phyloP scores from a whole-genome alignment of 1,284 basidiomycete species.

The Sparassis latifolia region DNA sequence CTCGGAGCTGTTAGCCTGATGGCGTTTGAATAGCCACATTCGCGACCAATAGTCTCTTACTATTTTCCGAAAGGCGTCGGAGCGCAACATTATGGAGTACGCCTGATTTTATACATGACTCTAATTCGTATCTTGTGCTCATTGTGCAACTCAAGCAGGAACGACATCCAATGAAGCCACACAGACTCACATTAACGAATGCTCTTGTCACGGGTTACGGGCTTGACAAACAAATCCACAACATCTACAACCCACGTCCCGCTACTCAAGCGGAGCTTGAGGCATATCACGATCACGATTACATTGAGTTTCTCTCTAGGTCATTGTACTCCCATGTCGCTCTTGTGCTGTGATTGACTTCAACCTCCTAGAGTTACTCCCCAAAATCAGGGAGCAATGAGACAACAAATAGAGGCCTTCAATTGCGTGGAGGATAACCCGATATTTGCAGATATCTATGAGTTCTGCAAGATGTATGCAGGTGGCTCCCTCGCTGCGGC shows the following conservation, averaged over 20 bases:
- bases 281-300: conserved; percentile 90
- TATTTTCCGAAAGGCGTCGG: conserved; percentile 95
- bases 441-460: conserved; percentile 87
- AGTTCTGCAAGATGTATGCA: conserved; percentile 89
- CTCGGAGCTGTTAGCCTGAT: conserved; percentile 6
- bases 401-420: conserved; percentile 71
- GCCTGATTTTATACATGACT: conserved; percentile 17
- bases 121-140: neutral
- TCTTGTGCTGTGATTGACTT: neutral
- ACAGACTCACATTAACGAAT: conserved; percentile 91
- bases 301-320: conserved; percentile 92
- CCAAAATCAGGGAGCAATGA: conserved; percentile 69
- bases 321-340: conserved; percentile 27
- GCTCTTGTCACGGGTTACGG: conserved; percentile 95
- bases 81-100: conserved; percentile 91
- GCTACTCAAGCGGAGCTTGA: conserved; percentile 90
- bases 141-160: conserved; percentile 45
- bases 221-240: conserved; percentile 90
- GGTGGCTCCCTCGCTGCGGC: conserved; percentile 90
- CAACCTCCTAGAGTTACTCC: conserved; percentile 64
- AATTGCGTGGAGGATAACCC: conserved; percentile 95
- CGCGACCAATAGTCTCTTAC: conserved; percentile 86
- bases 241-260: conserved; percentile 83
- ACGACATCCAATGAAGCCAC: conserved; percentile 98
- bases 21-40: conserved; percentile 58